Conservation (phyloP, 2,329 filamentous ascomycete genomes). For the Paraphoma sp. region DNA sequence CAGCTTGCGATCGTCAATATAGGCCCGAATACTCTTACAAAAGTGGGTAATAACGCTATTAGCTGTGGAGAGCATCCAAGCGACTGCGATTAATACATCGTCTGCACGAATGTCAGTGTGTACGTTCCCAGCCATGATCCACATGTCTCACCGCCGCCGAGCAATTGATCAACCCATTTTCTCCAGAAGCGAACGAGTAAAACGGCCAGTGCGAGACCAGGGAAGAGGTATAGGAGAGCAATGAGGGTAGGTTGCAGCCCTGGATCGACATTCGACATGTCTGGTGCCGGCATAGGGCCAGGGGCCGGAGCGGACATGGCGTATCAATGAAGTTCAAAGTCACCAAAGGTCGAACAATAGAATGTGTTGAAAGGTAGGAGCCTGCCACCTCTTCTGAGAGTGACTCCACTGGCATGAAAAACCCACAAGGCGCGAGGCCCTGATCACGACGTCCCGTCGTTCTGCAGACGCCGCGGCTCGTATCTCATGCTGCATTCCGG, state of each 20-base stretch:
- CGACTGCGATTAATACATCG: slow-evolving; percentile 15
- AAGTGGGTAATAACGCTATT: slow-evolving; percentile 23
- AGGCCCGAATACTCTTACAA: slow-evolving; percentile 10
- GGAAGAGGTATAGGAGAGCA: slow-evolving; percentile 17
- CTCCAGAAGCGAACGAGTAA: slow-evolving; percentile 20
- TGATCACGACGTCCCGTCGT: too few species aligned
- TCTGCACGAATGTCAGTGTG: slow-evolving; percentile 7
- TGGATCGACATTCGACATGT: slow-evolving; percentile 14
- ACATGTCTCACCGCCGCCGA: slow-evolving; percentile 20
- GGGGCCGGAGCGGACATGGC: not conserved
- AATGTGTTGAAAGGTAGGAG: too few species aligned
- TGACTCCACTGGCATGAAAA: too few species aligned
- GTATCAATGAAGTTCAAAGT: too few species aligned
- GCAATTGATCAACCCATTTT: slow-evolving; percentile 16
- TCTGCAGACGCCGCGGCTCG: too few species aligned
- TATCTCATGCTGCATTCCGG: too few species aligned
- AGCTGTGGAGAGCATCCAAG: slow-evolving; percentile 11
- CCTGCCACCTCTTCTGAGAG: too few species aligned
- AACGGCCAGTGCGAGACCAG: slow-evolving; percentile 14
- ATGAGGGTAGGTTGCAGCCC: slow-evolving; percentile 22
- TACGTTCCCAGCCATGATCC: not conserved
- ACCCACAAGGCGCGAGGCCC: too few species aligned
- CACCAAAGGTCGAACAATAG: too few species aligned
- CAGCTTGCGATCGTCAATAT: not conserved
- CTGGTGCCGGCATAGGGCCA: slow-evolving; percentile 5